Conservation (phyloP, 305 asterid genomes). For the Fraxinus greggii region DNA sequence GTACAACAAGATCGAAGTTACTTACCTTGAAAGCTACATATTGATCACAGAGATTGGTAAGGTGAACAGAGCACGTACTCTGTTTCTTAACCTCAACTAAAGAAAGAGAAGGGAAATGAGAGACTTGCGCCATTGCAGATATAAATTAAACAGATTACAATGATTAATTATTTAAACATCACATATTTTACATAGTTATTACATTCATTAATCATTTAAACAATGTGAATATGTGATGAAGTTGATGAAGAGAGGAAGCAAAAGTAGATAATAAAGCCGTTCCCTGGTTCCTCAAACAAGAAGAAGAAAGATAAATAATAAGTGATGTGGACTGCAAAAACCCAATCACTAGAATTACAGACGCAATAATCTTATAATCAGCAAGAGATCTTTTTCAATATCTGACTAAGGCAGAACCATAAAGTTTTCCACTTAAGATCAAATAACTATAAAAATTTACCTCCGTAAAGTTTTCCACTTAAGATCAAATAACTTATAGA, state of each 20-base stretch:
- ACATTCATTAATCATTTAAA: conserved; percentile 51
- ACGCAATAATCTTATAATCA: background rate
- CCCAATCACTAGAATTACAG: background rate
- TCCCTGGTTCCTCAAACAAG: conserved; percentile 10
- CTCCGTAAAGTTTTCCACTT: background rate
- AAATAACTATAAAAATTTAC: background rate
- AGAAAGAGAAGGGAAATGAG: conserved; percentile 29
- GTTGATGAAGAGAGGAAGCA: conserved; percentile 19
- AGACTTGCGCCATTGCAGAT: conserved; percentile 17
- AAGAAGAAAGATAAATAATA: conserved; percentile 5
- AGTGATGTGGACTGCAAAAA: background rate
- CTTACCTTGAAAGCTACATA: conserved; percentile 87
- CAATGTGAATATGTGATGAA: background rate
- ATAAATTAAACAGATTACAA: background rate
- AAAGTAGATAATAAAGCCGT: background rate
- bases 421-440: background rate
- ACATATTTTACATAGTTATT: conserved; percentile 1
- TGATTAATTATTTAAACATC: background rate
- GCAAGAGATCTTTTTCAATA: background rate
- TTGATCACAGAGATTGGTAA: conserved; percentile 70
- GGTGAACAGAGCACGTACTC: conserved; percentile 61
- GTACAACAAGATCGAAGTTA: conserved; percentile 22
- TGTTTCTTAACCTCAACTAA: conserved; percentile 88
- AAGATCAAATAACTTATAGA: background rate
- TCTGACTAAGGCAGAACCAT: conserved; percentile 4